Evolutionary conservation across 2,329 filamentous ascomycete species (phyloP).

Genomic region (Diaporthe longicolla): DNA sequence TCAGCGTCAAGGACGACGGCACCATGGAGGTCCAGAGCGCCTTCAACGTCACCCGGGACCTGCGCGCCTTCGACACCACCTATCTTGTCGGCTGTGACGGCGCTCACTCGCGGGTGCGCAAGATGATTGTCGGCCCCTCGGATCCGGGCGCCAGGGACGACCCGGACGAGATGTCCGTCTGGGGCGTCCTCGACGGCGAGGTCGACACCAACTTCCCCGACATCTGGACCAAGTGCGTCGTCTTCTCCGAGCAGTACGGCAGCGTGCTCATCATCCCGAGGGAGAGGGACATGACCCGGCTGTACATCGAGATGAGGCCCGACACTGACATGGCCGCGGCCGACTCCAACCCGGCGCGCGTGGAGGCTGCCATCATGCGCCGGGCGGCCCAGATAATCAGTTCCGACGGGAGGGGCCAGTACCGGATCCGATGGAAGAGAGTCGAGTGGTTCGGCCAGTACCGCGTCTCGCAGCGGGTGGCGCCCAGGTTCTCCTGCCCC

Average conservation of each 20-base stretch:
- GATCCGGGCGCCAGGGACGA: conserved; percentile 67
- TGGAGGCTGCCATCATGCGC: conserved; percentile 77
- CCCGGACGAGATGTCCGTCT: conserved; percentile 68
- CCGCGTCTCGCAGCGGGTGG: conserved; percentile 79
- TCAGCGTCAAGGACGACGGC: conserved; percentile 52
- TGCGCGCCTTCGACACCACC: conserved; percentile 43
- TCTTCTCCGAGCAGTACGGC: conserved; percentile 76
- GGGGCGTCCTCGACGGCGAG: conserved; percentile 81
- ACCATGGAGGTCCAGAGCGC: conserved; percentile 61
- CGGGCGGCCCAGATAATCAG: conserved; percentile 73
- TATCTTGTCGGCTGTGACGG: conserved; percentile 60
- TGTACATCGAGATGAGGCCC: conserved; percentile 71
- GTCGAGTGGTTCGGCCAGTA: conserved; percentile 82
- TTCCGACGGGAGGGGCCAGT: conserved; percentile 54
- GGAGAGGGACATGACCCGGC: conserved; percentile 79
- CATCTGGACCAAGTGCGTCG: conserved; percentile 80
- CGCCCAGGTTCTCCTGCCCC: conserved; percentile 75
- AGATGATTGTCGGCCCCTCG: conserved; percentile 65
- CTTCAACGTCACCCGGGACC: conserved; percentile 52
- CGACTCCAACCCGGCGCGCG: conserved; percentile 56
- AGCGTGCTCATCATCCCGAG: conserved; percentile 82
- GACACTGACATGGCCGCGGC: conserved; percentile 60
- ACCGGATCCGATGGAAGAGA: conserved; percentile 69
- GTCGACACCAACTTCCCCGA: conserved; percentile 81
- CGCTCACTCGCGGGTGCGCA: conserved; percentile 78